Base-by-base conservation (phyloP, 108 stramenopile genomes). In the Cyclotella baltica region DNA sequence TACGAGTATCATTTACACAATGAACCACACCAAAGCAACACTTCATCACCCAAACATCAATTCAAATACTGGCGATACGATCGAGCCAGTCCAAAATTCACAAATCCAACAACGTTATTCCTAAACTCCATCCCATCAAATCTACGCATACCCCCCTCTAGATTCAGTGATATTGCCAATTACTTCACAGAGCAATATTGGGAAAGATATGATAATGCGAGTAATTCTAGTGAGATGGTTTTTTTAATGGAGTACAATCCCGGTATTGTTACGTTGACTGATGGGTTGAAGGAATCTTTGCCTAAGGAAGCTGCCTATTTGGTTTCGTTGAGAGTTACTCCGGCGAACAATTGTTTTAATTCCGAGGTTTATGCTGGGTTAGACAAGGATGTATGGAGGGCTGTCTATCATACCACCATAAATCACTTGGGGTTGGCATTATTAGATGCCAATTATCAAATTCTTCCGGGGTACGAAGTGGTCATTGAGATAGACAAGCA, bases 31-130 rank as follows among this genome's bases (percentile, higher is more conserved):
- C 50, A 25, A 29, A 8, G 15, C 0, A 31, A 46, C 27, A 9
- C 19, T 35, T 18, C 57, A 72, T 48, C 59, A 61, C 1, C 31
- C 31, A 15, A 70, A 23, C 19, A 48, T 23, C 22, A 46, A 50
- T 64, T 62, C 34, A 83, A 83, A 33, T 83, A 67, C 33, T 83
- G 81, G 81, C 68, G 81, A 58, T 83, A 76, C 36, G 81, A 83
- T 56, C 23, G 38, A 27, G 57, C 37, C 53, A 4, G 6, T 59
- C 81, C 81, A 11, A 66, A 66, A 59, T 72, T 76, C 57, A 63
- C 46, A 38, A 75, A 75, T 5, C 75, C 81, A 36, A 83, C 81
- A 25, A 83, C 81, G 16, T 35, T 83, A 20, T 63, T 63, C 20
- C 57, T 83, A 6, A 23, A 31, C 28, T 83, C 81, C 46, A 83